Base-by-base conservation (phyloP, 2,329 filamentous ascomycete genomes). In the Drechslerella dactyloides region DNA sequence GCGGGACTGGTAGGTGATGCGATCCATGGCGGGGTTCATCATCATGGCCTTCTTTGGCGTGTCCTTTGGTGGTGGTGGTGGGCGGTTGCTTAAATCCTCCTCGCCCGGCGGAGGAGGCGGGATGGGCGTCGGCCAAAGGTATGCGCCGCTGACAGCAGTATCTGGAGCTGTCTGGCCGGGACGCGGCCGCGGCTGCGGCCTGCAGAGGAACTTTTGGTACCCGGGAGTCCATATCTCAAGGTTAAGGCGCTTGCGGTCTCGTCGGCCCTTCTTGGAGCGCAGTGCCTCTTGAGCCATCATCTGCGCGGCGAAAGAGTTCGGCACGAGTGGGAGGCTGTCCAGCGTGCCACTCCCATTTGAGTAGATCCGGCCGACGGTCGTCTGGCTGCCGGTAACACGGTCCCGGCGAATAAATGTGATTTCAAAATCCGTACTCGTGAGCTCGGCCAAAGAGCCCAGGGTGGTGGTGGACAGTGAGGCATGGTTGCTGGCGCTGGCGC, bases 361-460 rank as follows among this genome's bases (percentile, higher is more conserved):
- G 51, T 65, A 72, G 24, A 73, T 68, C 2, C 63, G 61, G 0
- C 69, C 69, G 27, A 73, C 48, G 21, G 58, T 68, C 10, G 51
- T 42, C 27, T 73, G 69, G 2, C n/a, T 46, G 1, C 62, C 62
- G 4, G 56, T 63, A 10, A 51, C 37, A 10, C 17, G 55, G 23
- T 73, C 61, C 5, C 69, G 51, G 11, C 69, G 53, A 56, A 73
- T 73, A 21, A 73, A 65, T 8, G 69, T 73, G 13, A 70, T 70
- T 27, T 70, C 66, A n/a, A 70, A 70, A n/a, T 70, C 59, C 1
- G 46, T 42, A 15, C 59, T 55, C 1, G 35, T 23, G 13, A 17
- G 19, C 40, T 37, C 11, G 37, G 42, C 54, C 7, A 35, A 46
- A 53, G 55, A 46, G 27, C 54, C 55, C 2, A 21, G 21, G 30